phyloP scores from a whole-genome alignment of 768 basidiomycete species.

The Rhodocollybia butyracea region DNA sequence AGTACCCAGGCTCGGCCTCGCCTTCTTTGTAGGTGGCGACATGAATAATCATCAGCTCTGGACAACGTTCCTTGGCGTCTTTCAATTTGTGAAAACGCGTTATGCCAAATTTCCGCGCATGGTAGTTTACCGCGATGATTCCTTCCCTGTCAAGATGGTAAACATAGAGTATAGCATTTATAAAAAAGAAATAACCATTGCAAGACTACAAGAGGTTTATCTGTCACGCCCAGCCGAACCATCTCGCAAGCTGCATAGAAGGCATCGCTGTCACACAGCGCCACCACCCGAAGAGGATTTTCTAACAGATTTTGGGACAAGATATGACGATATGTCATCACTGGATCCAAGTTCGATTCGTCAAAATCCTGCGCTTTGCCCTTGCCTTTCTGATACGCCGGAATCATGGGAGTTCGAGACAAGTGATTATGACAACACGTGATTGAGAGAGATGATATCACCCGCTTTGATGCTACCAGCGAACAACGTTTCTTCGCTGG shows the following conservation, averaged over 20 bases:
- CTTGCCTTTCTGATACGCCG: constrained; percentile 52
- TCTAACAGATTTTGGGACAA: constrained; percentile 66
- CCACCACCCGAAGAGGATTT: constrained; percentile 81
- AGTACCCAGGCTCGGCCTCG: constrained; percentile 83
- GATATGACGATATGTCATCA: constrained; percentile 78
- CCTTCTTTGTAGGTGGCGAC: constrained; percentile 94
- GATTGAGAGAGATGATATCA: neutral
- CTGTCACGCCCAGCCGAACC: constrained; percentile 65
- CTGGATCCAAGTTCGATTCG: constrained; percentile 60
- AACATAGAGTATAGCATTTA: neutral
- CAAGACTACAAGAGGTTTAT: constrained; percentile 56
- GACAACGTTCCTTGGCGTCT: constrained; percentile 85
- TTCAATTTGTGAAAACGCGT: constrained; percentile 83
- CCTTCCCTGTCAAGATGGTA: constrained; percentile 67
- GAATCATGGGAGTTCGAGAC: neutral
- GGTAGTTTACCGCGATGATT: constrained; percentile 97
- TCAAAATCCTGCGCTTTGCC: constrained; percentile 40
- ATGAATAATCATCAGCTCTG: constrained; percentile 81
- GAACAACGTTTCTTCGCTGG: neutral
- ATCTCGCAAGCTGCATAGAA: constrained; percentile 88
- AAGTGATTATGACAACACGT: neutral
- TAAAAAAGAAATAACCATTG: neutral
- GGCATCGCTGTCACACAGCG: constrained; percentile 88
- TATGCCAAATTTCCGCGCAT: constrained; percentile 89
- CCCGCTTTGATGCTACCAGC: neutral